These are phyloP conservation scores for Dactylellina cionopaga DNA, from an alignment of 2,329 filamentous ascomycete genomes.

Conservation along the genomic window DNA sequence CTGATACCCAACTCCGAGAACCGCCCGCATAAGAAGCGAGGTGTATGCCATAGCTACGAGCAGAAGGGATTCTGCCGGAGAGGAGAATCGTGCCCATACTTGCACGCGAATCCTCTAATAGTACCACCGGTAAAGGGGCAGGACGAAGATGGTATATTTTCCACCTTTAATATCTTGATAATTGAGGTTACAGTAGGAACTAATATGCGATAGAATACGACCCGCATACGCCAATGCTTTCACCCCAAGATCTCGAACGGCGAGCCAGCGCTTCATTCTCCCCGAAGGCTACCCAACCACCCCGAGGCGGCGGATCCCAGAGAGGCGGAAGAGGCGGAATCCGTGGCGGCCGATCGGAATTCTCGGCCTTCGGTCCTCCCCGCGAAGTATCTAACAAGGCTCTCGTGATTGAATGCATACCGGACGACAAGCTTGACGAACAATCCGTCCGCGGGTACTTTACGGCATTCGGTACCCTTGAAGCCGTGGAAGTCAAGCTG, in stretches of 20 bases:
- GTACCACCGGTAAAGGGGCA: slow-evolving; percentile 42
- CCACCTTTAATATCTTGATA: slow-evolving; percentile 1
- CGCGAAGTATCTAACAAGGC: slow-evolving; percentile 72
- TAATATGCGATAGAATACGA: slow-evolving; percentile 66
- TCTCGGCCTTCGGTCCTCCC: slow-evolving; percentile 73
- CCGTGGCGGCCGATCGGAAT: slow-evolving; percentile 66
- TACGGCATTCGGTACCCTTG: slow-evolving; percentile 74
- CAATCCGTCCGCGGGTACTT: slow-evolving; percentile 75
- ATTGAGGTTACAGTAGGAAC: no score
- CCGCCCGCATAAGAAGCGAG: slow-evolving; percentile 30
- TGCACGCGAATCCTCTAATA: slow-evolving; percentile 64
- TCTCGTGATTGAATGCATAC: slow-evolving; percentile 81
- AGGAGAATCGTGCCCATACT: slow-evolving; percentile 74
- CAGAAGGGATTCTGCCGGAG: slow-evolving; percentile 66
- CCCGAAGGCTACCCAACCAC: slow-evolving; percentile 8
- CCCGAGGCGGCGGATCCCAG: slow-evolving; percentile 56
- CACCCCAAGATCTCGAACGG: slow-evolving; percentile 43
- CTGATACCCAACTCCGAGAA: slow-evolving; percentile 21
- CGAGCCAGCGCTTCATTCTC: slow-evolving; percentile 32
- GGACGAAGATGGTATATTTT: slow-evolving; percentile 57
- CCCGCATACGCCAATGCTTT: slow-evolving; percentile 66
- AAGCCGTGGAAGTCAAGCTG: slow-evolving; percentile 72
- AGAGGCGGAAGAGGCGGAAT: slow-evolving; percentile 59
- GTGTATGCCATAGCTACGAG: slow-evolving; percentile 47
- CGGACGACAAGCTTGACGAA: slow-evolving; percentile 75